Percentiles rank a stretch among this genome's conserved stretches.
Conservation (phyloP, 768 basidiomycete genomes). For the Phylloporus sp. region DNA sequence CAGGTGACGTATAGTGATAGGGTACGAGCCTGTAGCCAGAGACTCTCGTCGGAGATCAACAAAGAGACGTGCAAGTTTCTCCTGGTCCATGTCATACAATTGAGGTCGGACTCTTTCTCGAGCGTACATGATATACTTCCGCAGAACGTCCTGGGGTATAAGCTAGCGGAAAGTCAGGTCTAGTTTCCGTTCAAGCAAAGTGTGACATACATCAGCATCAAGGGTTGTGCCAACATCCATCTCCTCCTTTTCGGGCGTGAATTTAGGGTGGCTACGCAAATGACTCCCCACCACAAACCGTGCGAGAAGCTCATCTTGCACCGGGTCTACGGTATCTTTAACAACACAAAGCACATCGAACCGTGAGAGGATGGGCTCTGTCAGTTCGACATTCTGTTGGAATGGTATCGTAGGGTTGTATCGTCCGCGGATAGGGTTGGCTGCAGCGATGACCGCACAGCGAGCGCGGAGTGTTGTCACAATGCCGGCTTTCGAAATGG, state of each 20-base stretch:
- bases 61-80: constrained; percentile 91
- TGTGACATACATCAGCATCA: constrained; percentile 79
- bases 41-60: constrained; percentile 95
- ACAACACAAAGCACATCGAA: constrained; percentile 99
- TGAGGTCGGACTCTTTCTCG: constrained; percentile 90
- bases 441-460: constrained; percentile 96
- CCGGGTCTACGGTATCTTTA: constrained; percentile 95
- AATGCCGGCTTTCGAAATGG: constrained; percentile 98
- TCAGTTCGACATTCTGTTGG: constrained; percentile 96
- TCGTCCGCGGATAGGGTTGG: constrained; percentile 93
- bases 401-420: constrained; percentile 99
- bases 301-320: constrained; percentile 93
- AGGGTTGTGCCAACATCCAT: constrained; percentile 86
- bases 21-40: constrained; percentile 95
- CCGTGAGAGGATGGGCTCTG: constrained; percentile 95
- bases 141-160: constrained; percentile 92
- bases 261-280: constrained; percentile 89
- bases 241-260: constrained; percentile 82
- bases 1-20: constrained; percentile 94
- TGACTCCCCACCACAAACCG: constrained; percentile 98
- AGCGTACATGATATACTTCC: constrained; percentile 99
- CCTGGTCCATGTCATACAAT: constrained; percentile 91
- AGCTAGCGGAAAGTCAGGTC: constrained; percentile 47
- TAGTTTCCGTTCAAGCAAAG: background rate
- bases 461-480: constrained; percentile 97